Percentiles rank a stretch among this genome's conserved stretches.
Evolutionary conservation across 2,329 filamentous ascomycete genomes (phyloP).

Genomic region (Penicillium sp.): DNA sequence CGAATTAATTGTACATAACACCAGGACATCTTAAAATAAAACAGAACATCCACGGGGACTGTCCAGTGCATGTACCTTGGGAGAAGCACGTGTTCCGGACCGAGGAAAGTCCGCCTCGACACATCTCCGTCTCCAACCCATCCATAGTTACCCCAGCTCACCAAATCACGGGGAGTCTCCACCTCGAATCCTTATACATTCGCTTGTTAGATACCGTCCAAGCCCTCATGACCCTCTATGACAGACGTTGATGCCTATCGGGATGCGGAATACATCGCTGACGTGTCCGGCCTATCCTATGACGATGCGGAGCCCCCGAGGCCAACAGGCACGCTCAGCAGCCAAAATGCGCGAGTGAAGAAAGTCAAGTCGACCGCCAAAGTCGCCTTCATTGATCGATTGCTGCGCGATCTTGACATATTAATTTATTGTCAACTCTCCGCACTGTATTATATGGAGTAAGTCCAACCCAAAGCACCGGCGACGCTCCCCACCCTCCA

Average conservation of each 20-base stretch:
- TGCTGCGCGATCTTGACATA: conserved; percentile 58
- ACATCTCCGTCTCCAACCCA: not conserved
- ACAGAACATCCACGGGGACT: too few relatives aligned
- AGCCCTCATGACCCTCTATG: conserved; percentile 48
- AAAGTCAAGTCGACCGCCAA: conserved; percentile 41
- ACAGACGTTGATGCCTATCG: conserved; percentile 45
- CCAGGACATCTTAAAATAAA: not conserved
- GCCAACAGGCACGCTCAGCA: conserved; percentile 15
- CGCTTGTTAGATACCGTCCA: conserved; percentile 23
- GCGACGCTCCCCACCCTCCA: not conserved
- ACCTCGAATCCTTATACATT: conserved; percentile 2
- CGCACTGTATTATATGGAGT: conserved; percentile 63
- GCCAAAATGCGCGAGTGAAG: conserved; percentile 29
- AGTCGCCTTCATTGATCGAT: conserved; percentile 51
- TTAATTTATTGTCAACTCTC: conserved; percentile 61
- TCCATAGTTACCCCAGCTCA: not conserved
- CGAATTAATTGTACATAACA: not conserved
- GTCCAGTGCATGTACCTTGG: not conserved
- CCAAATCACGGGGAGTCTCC: conserved; percentile 9
- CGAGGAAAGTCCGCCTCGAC: conserved; percentile 17
- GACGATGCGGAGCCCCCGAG: conserved; percentile 23
- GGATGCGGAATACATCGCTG: conserved; percentile 48
- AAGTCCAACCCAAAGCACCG: conserved; percentile 26
- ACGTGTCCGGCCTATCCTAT: conserved; percentile 42
- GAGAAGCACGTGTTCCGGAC: conserved; percentile 20